These are phyloP conservation scores for Schizochytrium sp. DNA, from an alignment of 108 stramenopile genomes.

Conservation along the genomic window DNA sequence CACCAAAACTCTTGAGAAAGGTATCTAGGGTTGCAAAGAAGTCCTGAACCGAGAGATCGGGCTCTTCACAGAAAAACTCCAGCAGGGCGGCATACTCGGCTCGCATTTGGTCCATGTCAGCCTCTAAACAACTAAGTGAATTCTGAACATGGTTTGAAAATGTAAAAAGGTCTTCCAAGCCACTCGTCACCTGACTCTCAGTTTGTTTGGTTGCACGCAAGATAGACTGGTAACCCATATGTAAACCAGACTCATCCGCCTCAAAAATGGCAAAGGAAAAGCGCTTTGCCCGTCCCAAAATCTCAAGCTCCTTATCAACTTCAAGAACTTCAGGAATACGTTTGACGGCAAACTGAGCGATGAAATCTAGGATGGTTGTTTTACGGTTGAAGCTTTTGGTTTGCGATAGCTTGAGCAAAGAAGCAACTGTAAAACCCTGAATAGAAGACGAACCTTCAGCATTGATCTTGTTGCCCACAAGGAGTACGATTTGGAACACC, in stretches of 20 bases:
- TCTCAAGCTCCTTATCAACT: neutral
- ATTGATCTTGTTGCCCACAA: conserved; percentile 54
- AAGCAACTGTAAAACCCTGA: conserved; percentile 60
- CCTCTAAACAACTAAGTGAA: neutral
- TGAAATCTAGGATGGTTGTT: conserved; percentile 42
- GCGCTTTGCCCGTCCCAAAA: conserved; percentile 21
- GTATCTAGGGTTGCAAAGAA: conserved; percentile 39
- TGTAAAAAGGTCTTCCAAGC: neutral
- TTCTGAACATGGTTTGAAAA: neutral
- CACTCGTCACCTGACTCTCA: neutral
- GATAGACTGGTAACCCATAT: conserved; percentile 44
- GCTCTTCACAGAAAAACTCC: conserved; percentile 49
- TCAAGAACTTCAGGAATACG: conserved; percentile 42
- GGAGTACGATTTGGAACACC: conserved; percentile 54
- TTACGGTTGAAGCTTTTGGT: conserved; percentile 46
- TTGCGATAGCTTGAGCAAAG: conserved; percentile 52
- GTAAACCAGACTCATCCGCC: neutral
- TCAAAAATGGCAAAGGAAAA: conserved; percentile 5
- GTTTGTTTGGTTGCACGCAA: conserved; percentile 19
- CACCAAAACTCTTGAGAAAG: conserved; percentile 44
- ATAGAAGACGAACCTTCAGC: conserved; percentile 6
- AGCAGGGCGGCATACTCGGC: neutral
- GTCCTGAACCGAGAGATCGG: conserved; percentile 21
- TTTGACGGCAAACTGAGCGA: conserved; percentile 28
- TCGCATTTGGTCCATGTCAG: neutral